These are phyloP conservation scores for Hyaloscypha bicolor DNA, from an alignment of 495 filamentous ascomycete genomes.

Conservation along the genomic window DNA sequence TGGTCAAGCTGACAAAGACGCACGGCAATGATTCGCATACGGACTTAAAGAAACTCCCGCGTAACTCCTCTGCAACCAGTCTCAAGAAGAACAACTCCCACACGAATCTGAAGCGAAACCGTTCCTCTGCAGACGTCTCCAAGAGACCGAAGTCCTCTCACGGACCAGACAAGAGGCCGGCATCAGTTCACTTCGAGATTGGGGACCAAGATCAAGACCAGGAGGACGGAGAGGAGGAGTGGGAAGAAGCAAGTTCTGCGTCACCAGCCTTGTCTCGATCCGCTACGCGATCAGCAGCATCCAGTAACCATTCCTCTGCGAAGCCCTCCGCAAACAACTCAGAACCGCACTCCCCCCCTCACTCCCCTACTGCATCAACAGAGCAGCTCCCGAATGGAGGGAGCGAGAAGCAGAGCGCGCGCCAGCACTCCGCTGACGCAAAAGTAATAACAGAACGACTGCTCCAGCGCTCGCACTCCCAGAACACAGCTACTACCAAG, in stretches of 20 bases:
- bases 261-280: constrained; percentile 56
- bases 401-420: constrained; percentile 22
- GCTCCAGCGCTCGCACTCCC: constrained; percentile 56
- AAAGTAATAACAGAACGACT: constrained; percentile 59
- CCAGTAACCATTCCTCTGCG: constrained; percentile 27
- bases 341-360: constrained; percentile 32
- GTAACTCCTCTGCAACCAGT: constrained; percentile 39
- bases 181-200: constrained; percentile 38
- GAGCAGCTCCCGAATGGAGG: constrained; percentile 22
- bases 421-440: constrained; percentile 21
- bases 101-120: constrained; percentile 43
- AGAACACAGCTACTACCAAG: constrained; percentile 55
- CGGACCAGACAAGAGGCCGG: constrained; percentile 46
- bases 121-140: constrained; percentile 29
- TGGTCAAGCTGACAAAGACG: constrained; percentile 31
- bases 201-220: constrained; percentile 47
- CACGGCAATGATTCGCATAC: constrained; percentile 29
- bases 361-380: constrained; percentile 25
- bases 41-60: constrained; percentile 36
- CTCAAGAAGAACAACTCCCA: constrained; percentile 52
- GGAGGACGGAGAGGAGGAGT: constrained; percentile 40
- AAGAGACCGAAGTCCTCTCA: constrained; percentile 49
- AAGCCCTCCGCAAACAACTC: constrained; percentile 36
- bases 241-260: constrained; percentile 56
- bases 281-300: constrained; percentile 39